Evolutionary conservation across 441 rosid genomes (phyloP), one percentile per base, ranked within the genome.

Genomic region (Eugenia klotzschiana): DNA sequence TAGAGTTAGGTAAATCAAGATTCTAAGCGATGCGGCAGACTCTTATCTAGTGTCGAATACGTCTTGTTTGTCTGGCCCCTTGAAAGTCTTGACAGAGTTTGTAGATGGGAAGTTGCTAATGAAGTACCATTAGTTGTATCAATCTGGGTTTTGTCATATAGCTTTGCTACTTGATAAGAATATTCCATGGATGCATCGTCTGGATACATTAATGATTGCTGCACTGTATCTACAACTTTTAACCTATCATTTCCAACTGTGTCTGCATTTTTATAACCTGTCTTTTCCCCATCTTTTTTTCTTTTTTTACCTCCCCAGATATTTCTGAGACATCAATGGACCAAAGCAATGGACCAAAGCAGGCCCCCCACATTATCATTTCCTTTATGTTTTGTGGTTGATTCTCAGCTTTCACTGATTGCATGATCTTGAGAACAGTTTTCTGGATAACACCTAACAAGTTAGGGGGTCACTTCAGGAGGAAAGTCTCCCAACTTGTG

Each of bases 1-100:
- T 46, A 46, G 4, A 46, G 50, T 46, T 46, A 54, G 22, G 57
- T 23, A 60, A 2, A 20, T 16, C 5, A 16, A 29, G 41, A 9
- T 60, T 4, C 4, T 52, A 16, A 60, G 41, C 15, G 4, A 60
- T 16, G 6, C 29, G 43, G n/a, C 7, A 0, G 1, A 64, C 43
- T 64, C n/a, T 33, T 16, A 8, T 18, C 0, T 3, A 0, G 13
- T 0, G 0, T 18, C 18, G n/a, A 64, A 18, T 2, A 29, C 8
- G 74, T 5, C n/a, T 2, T 3, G 0, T 64, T 16, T 64, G 49
- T 43, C 49, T 43, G 49, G 12, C 49, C 49, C 12, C 49, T 43
- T 43, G 12, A 41, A 41, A 41, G 46, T 41, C 46, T 41, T 41
- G 8, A 8, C 43, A 29, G 15, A 60, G 40, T 20, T 58, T 3